A percentile compares a stretch with the other conserved stretches of the same genome.
These are phyloP conservation scores for Limonium bicolor DNA, from an alignment of 148 eudicot genomes.

Conservation along the genomic window DNA sequence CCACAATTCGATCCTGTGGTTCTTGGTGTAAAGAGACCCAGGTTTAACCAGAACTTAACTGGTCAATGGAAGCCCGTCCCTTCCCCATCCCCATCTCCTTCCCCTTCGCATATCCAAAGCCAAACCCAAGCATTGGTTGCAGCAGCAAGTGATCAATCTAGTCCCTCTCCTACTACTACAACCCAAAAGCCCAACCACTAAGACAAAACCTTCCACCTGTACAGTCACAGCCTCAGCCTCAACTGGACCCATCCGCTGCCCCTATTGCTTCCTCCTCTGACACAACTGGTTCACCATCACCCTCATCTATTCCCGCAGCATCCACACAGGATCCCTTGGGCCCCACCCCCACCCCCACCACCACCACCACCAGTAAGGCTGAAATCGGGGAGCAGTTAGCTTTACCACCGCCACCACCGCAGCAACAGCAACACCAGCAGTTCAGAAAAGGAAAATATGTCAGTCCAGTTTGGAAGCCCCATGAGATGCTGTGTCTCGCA, in stretches of 20 bases:
- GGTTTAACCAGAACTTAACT: conserved; percentile 3
- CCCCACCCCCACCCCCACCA: conserved; percentile 6
- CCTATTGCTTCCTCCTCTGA: neutral
- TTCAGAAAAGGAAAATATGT: conserved; percentile 70
- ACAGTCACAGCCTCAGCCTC: neutral
- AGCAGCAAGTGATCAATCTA: conserved; percentile 3
- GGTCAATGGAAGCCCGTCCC: conserved; percentile 8
- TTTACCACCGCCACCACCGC: neutral
- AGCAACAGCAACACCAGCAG: conserved; percentile 25
- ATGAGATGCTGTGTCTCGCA: conserved; percentile 72
- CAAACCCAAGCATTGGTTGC: neutral
- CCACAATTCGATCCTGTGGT: neutral
- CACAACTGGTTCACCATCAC: conserved; percentile 18
- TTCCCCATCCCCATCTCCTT: conserved; percentile 2
- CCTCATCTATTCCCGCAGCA: conserved; percentile 9
- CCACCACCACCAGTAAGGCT: neutral
- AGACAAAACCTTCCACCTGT: too few relatives aligned
- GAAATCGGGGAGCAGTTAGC: neutral
- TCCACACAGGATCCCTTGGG: too few relatives aligned
- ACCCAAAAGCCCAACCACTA: too few relatives aligned
- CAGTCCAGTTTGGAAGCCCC: conserved; percentile 83
- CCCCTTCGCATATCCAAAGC: conserved; percentile 12
- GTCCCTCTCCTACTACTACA: conserved; percentile 9
- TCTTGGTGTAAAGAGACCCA: neutral
- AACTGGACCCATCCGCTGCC: conserved; percentile 7